These are phyloP conservation scores for Porogramme epimiltina DNA, from an alignment of 1,284 basidiomycete genomes.

Conservation along the genomic window DNA sequence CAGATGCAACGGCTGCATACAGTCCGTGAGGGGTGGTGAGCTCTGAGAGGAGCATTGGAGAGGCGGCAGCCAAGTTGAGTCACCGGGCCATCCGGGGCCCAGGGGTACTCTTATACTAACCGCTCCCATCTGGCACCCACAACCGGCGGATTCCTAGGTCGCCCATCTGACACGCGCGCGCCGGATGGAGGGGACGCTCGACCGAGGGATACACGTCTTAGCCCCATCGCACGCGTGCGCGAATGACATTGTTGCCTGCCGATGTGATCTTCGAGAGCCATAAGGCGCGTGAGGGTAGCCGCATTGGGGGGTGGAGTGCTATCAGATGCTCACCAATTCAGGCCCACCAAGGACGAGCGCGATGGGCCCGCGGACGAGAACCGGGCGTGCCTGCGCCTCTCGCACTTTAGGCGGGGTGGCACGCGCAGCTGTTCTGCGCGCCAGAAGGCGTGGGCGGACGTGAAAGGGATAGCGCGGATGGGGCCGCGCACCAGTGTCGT, in stretches of 20 bases:
- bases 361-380: neutral
- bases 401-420: no score
- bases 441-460: no score
- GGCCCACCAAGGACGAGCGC: no score
- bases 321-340: neutral
- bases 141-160: neutral
- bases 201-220: neutral
- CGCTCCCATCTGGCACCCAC: neutral
- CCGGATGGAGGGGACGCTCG: neutral
- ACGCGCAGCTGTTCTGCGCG: no score
- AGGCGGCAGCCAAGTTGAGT: neutral
- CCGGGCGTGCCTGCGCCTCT: neutral
- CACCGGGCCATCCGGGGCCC: neutral
- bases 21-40: conserved; percentile 11
- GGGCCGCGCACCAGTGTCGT: no score
- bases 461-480: no score
- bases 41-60: conserved; percentile 8
- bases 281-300: neutral
- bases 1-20: conserved; percentile 9
- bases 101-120: neutral
- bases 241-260: neutral
- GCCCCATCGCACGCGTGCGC: neutral
- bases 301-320: neutral
- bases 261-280: neutral
- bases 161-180: neutral